These are phyloP conservation scores for Pholiota conissans DNA, from an alignment of 768 basidiomycete species.

Conservation along the genomic window DNA sequence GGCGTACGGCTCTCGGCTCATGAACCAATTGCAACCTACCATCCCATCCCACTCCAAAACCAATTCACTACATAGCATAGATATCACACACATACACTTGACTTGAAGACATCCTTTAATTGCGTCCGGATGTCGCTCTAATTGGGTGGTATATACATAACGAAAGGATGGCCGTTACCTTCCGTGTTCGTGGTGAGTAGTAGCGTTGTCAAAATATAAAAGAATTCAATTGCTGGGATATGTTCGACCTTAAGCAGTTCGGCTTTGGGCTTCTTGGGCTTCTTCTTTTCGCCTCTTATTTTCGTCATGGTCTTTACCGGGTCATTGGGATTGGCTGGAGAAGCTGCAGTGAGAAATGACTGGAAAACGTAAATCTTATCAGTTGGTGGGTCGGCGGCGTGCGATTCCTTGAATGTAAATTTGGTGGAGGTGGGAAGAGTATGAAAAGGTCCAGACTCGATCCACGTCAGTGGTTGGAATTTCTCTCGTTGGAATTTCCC, in stretches of 20 bases:
- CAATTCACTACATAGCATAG: background rate
- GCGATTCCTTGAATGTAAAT: background rate
- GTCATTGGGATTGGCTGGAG: background rate
- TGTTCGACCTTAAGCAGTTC: background rate
- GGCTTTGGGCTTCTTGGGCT: background rate
- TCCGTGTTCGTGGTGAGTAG: too few relatives aligned
- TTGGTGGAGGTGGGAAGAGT: too few relatives aligned
- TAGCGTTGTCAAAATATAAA: too few relatives aligned
- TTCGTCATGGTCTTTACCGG: background rate
- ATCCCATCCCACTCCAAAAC: background rate
- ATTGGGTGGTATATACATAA: background rate
- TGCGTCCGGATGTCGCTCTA: background rate
- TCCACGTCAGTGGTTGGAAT: too few relatives aligned
- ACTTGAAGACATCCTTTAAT: constrained; percentile 1
- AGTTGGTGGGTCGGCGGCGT: background rate
- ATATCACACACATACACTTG: background rate
- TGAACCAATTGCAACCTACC: too few relatives aligned
- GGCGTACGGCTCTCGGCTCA: too few relatives aligned
- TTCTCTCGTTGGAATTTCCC: too few relatives aligned
- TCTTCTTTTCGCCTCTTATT: background rate
- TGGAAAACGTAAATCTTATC: background rate
- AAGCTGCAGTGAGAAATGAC: too few relatives aligned
- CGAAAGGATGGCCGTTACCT: too few relatives aligned
- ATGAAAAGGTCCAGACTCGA: background rate
- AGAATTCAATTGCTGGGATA: background rate